Percentiles rank a stretch among this genome's conserved stretches.
Evolutionary conservation across 1,284 basidiomycete genomes (phyloP).

Genomic region (Trametes hirsuta): DNA sequence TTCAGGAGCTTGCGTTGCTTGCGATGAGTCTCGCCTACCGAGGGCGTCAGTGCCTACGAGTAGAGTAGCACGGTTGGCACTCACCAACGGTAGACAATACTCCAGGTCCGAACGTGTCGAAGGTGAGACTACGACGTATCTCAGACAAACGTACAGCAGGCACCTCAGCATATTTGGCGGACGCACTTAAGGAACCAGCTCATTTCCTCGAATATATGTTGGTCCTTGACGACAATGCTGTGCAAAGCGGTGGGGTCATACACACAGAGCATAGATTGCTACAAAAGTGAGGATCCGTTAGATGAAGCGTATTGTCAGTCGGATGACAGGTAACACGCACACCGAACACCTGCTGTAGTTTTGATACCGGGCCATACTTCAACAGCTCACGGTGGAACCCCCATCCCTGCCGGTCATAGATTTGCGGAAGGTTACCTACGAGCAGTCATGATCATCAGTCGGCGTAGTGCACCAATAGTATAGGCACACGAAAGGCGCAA

Average conservation of each 20-base stretch:
- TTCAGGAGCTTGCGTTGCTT: conserved; percentile 32
- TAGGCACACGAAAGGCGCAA: neutral
- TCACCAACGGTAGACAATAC: neutral
- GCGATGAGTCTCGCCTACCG: conserved; percentile 25
- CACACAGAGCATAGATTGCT: conserved; percentile 25
- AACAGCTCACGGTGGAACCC: neutral
- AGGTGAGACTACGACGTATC: neutral
- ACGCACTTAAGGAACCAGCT: conserved; percentile 12
- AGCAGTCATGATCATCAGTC: neutral
- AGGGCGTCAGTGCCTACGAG: neutral
- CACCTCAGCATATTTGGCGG: too few relatives aligned
- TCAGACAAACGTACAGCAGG: neutral
- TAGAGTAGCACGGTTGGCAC: neutral
- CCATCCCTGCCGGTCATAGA: neutral
- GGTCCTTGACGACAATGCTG: conserved; percentile 37
- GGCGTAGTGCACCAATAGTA: neutral
- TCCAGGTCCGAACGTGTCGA: neutral
- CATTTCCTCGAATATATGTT: conserved; percentile 33
- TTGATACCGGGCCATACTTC: neutral
- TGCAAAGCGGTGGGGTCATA: conserved; percentile 34
- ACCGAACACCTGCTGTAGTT: neutral
- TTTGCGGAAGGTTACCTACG: neutral
- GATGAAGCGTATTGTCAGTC: too few relatives aligned
- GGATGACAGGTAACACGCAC: too few relatives aligned
- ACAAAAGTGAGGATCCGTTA: too few relatives aligned